These are phyloP conservation scores for Grammothele lineata DNA, from an alignment of 768 basidiomycete genomes.

Conservation along the genomic window DNA sequence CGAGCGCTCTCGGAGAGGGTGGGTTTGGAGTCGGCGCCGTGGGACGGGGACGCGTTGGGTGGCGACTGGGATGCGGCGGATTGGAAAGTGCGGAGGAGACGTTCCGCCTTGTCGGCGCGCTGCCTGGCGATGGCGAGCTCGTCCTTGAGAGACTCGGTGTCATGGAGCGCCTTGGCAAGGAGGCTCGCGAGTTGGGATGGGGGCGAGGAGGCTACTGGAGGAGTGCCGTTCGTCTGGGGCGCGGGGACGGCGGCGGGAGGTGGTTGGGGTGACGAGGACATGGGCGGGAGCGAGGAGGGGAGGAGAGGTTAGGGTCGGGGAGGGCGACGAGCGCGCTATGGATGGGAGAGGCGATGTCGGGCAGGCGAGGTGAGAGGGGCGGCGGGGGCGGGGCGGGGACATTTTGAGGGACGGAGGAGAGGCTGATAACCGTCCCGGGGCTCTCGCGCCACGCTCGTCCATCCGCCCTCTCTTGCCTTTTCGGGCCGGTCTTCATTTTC, in stretches of 20 bases:
- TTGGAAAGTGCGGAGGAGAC: constrained; percentile 30
- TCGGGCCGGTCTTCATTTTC: constrained; percentile 13
- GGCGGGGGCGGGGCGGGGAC: constrained; percentile 14
- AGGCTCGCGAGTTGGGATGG: constrained; percentile 55
- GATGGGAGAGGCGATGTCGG: constrained; percentile 8
- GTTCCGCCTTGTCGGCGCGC: constrained; percentile 54
- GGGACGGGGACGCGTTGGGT: constrained; percentile 16
- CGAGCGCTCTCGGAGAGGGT: constrained; percentile 29
- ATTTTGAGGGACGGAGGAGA: constrained; percentile 8
- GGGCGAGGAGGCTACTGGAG: constrained; percentile 20
- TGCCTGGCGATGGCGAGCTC: constrained; percentile 40
- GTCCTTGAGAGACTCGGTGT: constrained; percentile 45
- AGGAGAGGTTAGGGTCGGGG: not conserved
- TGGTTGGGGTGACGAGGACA: constrained; percentile 24
- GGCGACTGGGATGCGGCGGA: constrained; percentile 20
- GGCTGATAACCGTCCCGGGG: constrained; percentile 13
- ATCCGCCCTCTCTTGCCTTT: constrained; percentile 5
- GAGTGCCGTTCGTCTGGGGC: constrained; percentile 10
- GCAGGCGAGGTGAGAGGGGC: constrained; percentile 8
- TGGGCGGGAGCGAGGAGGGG: constrained; percentile 1
- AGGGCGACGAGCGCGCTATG: not conserved
- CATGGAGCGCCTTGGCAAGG: constrained; percentile 49
- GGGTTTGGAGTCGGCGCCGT: constrained; percentile 14
- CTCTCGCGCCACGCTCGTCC: constrained; percentile 14
- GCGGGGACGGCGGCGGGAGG: constrained; percentile 12